Evolutionary conservation across 2,329 filamentous ascomycete species (phyloP), one percentile per base, ranked within the genome.

Genomic region (Metarhizium humberi): DNA sequence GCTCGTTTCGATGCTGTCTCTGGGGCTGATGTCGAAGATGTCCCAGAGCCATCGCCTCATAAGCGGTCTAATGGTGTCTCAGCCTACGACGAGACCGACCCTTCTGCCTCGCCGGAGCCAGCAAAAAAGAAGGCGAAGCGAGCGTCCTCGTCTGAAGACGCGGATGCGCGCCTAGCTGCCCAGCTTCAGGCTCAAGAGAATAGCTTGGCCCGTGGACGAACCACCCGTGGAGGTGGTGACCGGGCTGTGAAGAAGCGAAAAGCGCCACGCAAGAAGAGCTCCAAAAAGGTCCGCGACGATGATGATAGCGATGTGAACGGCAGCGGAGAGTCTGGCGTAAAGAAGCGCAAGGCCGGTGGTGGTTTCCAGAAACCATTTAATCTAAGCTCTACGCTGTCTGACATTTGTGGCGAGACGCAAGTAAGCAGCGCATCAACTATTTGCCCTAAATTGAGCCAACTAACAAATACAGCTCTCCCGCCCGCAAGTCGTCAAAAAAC

Each of bases 151-250:
- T 74, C 73, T 8, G 79, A 82, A 61, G 90, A 95, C 60, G 86
- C 88, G 36, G 94, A 99, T 71, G 94, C 92, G 38, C 84, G 87
- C 48, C 82, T 92, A 58, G 94, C 94, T 1, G 91, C 91, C 16
- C 84, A 87, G 69, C 78, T 99, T 40, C 94, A 99, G 71, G 92
- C 91, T 0, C 89, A 97, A 70, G 90, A 96, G 73, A 95, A 97
- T 70, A 79, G 83, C 57, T 73, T 80, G 51, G 76, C 74, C 3
- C 77, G 83, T 47, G 84, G 83, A 51, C 79, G 90, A 54, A 81
- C 88, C 18, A 96, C 92, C 3, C 81, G 92, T 48, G 89, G 90
- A 6, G 88, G 86, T 11, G 82, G 82, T 60, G 82, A 84, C 67
- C 75, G 79, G 59, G 71, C 78, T 55, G 75, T 76, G 29, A 88